Evolutionary conservation across 257 asterid species (phyloP).

Genomic region (Ilex aquifolium): DNA sequence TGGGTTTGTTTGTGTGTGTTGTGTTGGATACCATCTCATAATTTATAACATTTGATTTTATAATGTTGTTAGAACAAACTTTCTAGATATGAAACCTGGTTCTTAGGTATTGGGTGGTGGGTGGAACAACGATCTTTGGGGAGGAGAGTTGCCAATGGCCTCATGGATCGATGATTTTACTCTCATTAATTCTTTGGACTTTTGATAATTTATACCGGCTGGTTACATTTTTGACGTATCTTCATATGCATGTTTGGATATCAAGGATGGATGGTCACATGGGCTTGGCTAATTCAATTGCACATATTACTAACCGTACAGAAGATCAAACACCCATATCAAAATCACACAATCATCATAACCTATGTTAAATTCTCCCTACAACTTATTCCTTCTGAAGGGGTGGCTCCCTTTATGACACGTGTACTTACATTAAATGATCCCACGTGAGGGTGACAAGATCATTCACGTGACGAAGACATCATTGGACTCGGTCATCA

Average conservation of each 20-base stretch:
- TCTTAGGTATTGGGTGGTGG: slow-evolving; percentile 95
- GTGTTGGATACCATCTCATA: not conserved
- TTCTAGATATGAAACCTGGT: slow-evolving; percentile 54
- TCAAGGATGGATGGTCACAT: slow-evolving; percentile 96
- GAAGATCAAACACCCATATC: slow-evolving; percentile 29
- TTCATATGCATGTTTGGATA: slow-evolving; percentile 73
- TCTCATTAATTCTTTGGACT: slow-evolving; percentile 18
- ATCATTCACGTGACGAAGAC: too few species aligned
- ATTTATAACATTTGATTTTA: not conserved
- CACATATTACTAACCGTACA: slow-evolving; percentile 54
- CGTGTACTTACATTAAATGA: too few species aligned
- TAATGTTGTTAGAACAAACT: slow-evolving; percentile 6
- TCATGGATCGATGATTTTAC: slow-evolving; percentile 93
- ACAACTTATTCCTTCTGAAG: too few species aligned
- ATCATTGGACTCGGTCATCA: too few species aligned
- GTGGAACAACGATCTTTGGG: slow-evolving; percentile 97
- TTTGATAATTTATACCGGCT: slow-evolving; percentile 11
- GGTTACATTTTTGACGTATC: slow-evolving; percentile 10
- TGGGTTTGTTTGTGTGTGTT: too few species aligned
- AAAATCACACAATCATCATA: too few species aligned
- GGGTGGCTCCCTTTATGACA: too few species aligned
- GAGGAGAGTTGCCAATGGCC: slow-evolving; percentile 86
- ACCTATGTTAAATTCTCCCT: too few species aligned
- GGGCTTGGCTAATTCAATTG: slow-evolving; percentile 92
- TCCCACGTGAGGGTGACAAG: too few species aligned